Evolutionary conservation across 2,329 filamentous ascomycete species (phyloP), one percentile per base, ranked within the genome.

Genomic region (Drechslerella stenobrocha): DNA sequence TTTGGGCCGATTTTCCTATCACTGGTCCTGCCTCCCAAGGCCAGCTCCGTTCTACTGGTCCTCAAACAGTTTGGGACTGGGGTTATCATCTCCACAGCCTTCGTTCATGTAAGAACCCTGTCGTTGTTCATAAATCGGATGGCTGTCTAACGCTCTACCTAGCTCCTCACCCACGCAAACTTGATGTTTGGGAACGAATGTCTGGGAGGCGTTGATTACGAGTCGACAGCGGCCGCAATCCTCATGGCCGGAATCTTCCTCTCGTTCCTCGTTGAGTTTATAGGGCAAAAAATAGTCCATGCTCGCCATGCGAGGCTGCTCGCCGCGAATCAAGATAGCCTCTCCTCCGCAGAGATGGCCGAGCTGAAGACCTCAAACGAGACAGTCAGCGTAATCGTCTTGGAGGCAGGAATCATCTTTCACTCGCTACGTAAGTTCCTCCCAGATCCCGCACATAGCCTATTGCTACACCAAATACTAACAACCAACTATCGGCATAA

Each of bases 1-100:
- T 88, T 87, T 73, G 77, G 78, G 0, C 88, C 88, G 0, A 85
- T 90, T 44, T 72, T 89, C 18, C 77, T 88, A 20, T 79, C 81
- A 2, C 81, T 66, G n/a, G 52, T 67, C 26, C 26, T 67, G 3
- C 32, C 42, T 5, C 50, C 61, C 8, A 59, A 59, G 44, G 61
- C 55, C 3, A 45, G 37, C 20, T 15, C 53, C 3, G 72, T 83
- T 8, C 84, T 89, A 72, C 82, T 83, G 2, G 74, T 87, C 2
- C 77, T 90, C 59, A 88, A 89, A 76, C 87, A 87, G 71, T 88
- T 89, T 70, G 87, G 87, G 2, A 88, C 86, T 0, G 86, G 87
- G 11, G 83, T 89, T 70, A 84, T 89, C 74, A 81, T 89, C 34
- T 83, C 86, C 0, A 89, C 87, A 0, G 86, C 85, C 0, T 86